These are phyloP conservation scores for Diaporthe australafricana DNA, from an alignment of 2,329 filamentous ascomycete genomes.

Conservation along the genomic window DNA sequence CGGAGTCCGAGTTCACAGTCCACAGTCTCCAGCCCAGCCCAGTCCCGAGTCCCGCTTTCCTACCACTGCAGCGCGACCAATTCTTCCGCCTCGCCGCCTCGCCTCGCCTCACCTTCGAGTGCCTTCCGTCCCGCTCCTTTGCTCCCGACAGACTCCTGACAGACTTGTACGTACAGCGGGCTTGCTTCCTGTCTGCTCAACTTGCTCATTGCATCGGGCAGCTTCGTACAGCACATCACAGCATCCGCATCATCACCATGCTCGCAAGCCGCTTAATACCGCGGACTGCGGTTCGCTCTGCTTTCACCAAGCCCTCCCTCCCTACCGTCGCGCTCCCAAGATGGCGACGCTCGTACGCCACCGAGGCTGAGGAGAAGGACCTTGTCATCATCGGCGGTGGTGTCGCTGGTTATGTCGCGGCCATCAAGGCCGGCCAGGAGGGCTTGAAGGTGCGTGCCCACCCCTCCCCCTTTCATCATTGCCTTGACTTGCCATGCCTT, in stretches of 20 bases:
- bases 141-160: constrained; percentile 20
- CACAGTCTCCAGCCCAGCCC: constrained; percentile 5
- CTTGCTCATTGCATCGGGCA: not conserved
- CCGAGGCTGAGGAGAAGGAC: constrained; percentile 85
- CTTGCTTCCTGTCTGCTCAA: not conserved
- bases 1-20: constrained; percentile 17
- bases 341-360: constrained; percentile 70
- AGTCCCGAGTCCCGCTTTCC: constrained; percentile 23
- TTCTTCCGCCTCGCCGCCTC: constrained; percentile 21
- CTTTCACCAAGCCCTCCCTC: constrained; percentile 52
- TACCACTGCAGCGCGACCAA: constrained; percentile 19
- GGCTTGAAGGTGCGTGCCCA: constrained; percentile 83
- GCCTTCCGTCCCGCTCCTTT: constrained; percentile 10
- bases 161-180: constrained; percentile 6
- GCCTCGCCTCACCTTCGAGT: constrained; percentile 13
- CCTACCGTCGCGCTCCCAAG: constrained; percentile 61
- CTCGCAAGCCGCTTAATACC: constrained; percentile 71
- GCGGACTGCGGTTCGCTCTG: constrained; percentile 67
- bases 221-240: not conserved
- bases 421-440: constrained; percentile 98
- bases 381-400: constrained; percentile 97
- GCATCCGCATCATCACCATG: constrained; percentile 53
- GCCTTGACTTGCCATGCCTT: not conserved
- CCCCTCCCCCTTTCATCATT: not conserved
- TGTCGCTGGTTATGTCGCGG: constrained; percentile 97